Evolutionary conservation across 352 stramenopile genomes (phyloP).

Genomic region (Globisporangium sylvaticum): DNA sequence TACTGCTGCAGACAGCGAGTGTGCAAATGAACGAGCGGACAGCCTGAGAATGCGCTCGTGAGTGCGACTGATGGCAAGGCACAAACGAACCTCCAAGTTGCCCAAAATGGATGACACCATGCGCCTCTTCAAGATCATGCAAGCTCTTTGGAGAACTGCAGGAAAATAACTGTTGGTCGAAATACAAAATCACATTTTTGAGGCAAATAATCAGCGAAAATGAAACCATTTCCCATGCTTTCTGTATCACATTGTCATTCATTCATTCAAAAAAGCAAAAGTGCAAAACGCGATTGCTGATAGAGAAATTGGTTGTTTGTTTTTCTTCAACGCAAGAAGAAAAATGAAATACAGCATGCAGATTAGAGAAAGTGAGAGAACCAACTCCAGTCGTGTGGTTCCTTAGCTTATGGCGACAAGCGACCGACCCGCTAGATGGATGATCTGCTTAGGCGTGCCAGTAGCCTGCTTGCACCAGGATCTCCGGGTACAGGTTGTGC

Average conservation of each 20-base stretch:
- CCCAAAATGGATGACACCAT: background rate
- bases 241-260: background rate
- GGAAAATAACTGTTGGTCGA: background rate
- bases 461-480: constrained; percentile 87
- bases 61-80: background rate
- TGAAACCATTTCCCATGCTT: background rate
- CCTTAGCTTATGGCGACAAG: background rate
- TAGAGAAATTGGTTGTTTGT: background rate
- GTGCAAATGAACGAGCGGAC: background rate
- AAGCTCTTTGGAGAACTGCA: background rate
- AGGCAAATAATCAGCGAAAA: background rate
- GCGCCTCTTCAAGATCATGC: background rate
- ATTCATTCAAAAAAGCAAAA: background rate
- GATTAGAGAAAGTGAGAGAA: background rate
- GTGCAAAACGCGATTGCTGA: background rate
- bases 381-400: background rate
- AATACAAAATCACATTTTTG: background rate
- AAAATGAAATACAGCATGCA: background rate
- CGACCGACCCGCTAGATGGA: background rate
- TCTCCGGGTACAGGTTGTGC: constrained; percentile 86
- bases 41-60: background rate
- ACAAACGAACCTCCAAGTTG: background rate
- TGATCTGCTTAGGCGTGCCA: constrained; percentile 44
- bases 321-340: background rate
- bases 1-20: background rate